Evolutionary conservation across 176 grass and related monocot species (phyloP), one percentile per base, ranked within the genome.

Genomic region (Neostapfia colusana): DNA sequence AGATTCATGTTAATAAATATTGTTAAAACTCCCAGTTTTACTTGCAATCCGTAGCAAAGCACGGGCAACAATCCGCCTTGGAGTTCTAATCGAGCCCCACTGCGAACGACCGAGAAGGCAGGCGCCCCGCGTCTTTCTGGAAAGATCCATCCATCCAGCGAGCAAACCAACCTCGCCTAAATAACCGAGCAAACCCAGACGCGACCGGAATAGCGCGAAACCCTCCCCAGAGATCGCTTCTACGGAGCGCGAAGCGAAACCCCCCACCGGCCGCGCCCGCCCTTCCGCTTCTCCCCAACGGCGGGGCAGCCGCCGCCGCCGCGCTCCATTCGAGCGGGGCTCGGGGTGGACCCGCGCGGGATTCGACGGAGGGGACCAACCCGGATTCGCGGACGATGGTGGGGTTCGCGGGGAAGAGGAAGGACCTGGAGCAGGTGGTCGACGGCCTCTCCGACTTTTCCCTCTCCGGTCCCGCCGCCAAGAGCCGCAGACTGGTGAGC

Each of bases 341-440:
- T 61, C 20, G 31, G 31, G 31, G 31, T 31, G 31, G 45, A 79
- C 38, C 39, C 81, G 12, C 39, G 75, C 37, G 26, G 43, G 16
- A 5, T 74, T 27, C 8, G 53, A 16, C 55, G 41, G 31, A 31
- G 35, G 1, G 76, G 74, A 53, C 78, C 14, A 62, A 34, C 59
- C 12, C 11, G 27, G 13, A 34, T 73, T 7, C 24, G 34, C 6
- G 36, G 76, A 44, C 8, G 82, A 88, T 88, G 85, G 68, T 63
- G 40, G 85, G 82, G 38, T 91, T 88, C 82, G 37, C 42, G 86
- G 80, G 83, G 84, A 93, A 93, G 90, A 93, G 90, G 90, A 93
- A 89, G 84, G 87, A 89, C 37, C 41, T 84, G 62, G 90, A 93
- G 34, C 80, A 87, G 77, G 76, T 84, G 48, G 76, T 86, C 24